A percentile compares a stretch with the other conserved stretches of the same genome.
Conservation (phyloP, 2,329 filamentous ascomycete genomes). For the Fulvia fulva region DNA sequence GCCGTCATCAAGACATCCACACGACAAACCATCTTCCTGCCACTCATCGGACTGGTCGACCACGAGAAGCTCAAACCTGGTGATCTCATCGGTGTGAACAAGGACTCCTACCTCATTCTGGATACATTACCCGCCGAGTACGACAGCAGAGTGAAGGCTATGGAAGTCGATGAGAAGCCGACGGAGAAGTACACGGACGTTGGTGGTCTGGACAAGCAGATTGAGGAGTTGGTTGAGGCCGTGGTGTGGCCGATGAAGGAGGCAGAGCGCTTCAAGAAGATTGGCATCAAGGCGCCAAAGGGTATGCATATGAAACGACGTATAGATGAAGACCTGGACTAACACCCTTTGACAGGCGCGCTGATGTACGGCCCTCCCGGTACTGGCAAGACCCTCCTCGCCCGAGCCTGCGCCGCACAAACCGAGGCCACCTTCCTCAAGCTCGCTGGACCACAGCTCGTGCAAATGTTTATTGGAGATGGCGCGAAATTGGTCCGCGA, state of each 20-base stretch:
- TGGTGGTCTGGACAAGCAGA: conserved; percentile 96
- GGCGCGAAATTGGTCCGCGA: conserved; percentile 96
- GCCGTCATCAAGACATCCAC: conserved; percentile 99
- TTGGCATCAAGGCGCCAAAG: conserved; percentile 98
- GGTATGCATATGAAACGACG: conserved; percentile 51
- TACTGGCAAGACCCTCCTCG: conserved; percentile 86
- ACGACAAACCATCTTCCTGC: conserved; percentile 95
- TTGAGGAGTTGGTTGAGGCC: conserved; percentile 95
- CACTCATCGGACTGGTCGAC: conserved; percentile 93
- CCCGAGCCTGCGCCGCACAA: conserved; percentile 93
- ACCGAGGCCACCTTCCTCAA: conserved; percentile 99
- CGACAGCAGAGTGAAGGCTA: conserved; percentile 97
- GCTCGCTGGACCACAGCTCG: conserved; percentile 91
- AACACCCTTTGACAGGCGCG: conserved; percentile 59
- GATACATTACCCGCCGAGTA: conserved; percentile 97
- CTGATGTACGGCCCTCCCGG: conserved; percentile 96
- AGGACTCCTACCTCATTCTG: conserved; percentile 95
- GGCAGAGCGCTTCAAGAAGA: conserved; percentile 98
- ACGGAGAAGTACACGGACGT: conserved; percentile 99
- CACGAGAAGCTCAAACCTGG: conserved; percentile 91
- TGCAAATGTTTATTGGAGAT: conserved; percentile 99
- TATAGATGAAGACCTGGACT: not conserved
- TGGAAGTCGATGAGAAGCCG: conserved; percentile 99
- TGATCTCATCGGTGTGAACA: conserved; percentile 97
- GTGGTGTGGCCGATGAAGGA: conserved; percentile 99